Evolutionary conservation across 2,329 filamentous ascomycete species (phyloP).

Genomic region (Colletotrichum siamense): DNA sequence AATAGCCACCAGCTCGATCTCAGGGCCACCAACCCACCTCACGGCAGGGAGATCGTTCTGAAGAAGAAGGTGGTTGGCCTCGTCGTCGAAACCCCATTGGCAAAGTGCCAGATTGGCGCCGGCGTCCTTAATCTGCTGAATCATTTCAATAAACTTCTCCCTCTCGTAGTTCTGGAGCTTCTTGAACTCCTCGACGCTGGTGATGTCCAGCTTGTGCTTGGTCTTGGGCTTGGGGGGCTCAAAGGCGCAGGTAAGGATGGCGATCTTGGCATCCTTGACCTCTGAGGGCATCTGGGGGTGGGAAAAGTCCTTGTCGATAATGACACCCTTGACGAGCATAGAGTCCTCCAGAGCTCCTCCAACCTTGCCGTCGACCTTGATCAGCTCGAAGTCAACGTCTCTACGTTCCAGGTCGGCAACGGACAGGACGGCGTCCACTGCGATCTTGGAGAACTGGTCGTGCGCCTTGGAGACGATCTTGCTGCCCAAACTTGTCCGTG

Average conservation of each 20-base stretch:
- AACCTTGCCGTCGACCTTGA: conserved; percentile 99
- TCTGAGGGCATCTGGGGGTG: conserved; percentile 99
- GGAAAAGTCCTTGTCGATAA: conserved; percentile 99
- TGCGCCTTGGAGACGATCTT: conserved; percentile 99
- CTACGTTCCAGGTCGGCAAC: conserved; percentile 95
- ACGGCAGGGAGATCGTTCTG: conserved; percentile 97
- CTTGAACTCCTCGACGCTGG: conserved; percentile 97
- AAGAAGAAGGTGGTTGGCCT: conserved; percentile 95
- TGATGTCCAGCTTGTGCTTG: conserved; percentile 99
- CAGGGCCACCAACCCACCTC: conserved; percentile 95
- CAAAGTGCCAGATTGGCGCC: conserved; percentile 98
- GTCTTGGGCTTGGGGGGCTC: conserved; percentile 99
- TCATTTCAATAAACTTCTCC: conserved; percentile 98
- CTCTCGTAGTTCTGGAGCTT: conserved; percentile 95
- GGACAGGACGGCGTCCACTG: conserved; percentile 94
- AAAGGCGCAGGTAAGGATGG: conserved; percentile 96
- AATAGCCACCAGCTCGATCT: conserved; percentile 98
- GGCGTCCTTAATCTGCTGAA: conserved; percentile 95
- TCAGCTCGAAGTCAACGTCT: conserved; percentile 98
- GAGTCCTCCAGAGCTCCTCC: conserved; percentile 93
- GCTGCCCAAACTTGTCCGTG: conserved; percentile 93
- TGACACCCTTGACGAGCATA: conserved; percentile 94
- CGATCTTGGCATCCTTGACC: conserved; percentile 93
- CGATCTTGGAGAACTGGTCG: conserved; percentile 97
- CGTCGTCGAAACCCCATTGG: conserved; percentile 99